Evolutionary conservation across 176 grass and related monocot genomes (phyloP).

Genomic region (Tillandsia leiboldiana): DNA sequence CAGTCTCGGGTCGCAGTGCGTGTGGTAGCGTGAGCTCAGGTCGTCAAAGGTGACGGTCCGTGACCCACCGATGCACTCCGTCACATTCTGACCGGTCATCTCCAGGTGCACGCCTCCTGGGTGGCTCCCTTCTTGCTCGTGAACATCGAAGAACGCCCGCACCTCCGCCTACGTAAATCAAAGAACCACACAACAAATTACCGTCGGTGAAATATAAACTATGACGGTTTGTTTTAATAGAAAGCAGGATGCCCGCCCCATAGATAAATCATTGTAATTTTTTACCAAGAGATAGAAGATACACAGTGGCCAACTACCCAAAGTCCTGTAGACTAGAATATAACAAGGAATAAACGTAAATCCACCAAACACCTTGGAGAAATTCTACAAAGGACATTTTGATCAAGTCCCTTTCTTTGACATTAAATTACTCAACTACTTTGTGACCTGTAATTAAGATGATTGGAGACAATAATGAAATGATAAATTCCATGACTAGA

Average conservation of each 20-base stretch:
- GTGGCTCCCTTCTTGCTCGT: conserved; percentile 71
- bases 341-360: background rate
- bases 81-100: conserved; percentile 85
- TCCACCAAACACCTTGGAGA: background rate
- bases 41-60: conserved; percentile 57
- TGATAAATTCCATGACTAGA: too few relatives aligned
- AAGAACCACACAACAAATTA: background rate
- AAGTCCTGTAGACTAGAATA: background rate
- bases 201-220: background rate
- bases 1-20: conserved; percentile 70
- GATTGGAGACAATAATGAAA: too few relatives aligned
- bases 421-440: background rate
- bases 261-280: background rate
- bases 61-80: conserved; percentile 70
- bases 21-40: conserved; percentile 58
- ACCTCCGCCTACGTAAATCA: conserved; percentile 53
- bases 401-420: background rate
- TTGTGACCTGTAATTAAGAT: background rate
- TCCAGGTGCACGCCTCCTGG: conserved; percentile 73
- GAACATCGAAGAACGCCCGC: conserved; percentile 73
- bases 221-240: too few relatives aligned
- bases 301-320: background rate
- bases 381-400: background rate
- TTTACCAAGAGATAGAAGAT: background rate
- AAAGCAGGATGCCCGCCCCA: too few relatives aligned